These are phyloP conservation scores for Lodderomyces theae DNA, from an alignment of 1,139 yeast species.

Conservation along the genomic window DNA sequence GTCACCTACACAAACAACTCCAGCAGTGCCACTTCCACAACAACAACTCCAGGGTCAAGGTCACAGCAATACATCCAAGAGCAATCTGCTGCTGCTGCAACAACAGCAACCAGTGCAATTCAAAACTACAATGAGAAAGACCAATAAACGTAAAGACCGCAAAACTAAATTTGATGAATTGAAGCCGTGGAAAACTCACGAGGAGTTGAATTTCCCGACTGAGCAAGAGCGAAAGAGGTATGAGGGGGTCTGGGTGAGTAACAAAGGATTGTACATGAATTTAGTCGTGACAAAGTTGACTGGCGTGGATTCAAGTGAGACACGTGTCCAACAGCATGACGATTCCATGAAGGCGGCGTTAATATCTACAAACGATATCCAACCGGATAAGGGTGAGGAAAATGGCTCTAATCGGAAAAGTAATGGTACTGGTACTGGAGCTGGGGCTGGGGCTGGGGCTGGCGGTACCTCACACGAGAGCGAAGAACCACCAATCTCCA, in stretches of 20 bases:
- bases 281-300: conserved; percentile 32
- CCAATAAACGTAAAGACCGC: conserved; percentile 39
- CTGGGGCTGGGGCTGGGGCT: no score
- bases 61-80: conserved; percentile 8
- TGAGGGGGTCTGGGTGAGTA: conserved; percentile 92
- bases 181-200: conserved; percentile 94
- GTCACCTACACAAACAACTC: neutral
- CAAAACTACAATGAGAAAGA: conserved; percentile 68
- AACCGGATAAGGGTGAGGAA: neutral
- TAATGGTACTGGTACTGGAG: neutral
- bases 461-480: no score
- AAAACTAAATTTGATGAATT: conserved; percentile 71
- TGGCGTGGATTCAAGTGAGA: conserved; percentile 26
- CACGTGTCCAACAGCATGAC: conserved; percentile 15
- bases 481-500: conserved; percentile 8
- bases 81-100: conserved; percentile 6
- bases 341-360: conserved; percentile 31
- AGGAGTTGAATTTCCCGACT: conserved; percentile 55
- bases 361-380: conserved; percentile 25
- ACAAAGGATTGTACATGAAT: conserved; percentile 63
- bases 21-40: neutral
- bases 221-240: conserved; percentile 81
- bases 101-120: conserved; percentile 36
- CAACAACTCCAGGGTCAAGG: conserved; percentile 1
- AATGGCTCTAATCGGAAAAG: neutral